Evolutionary conservation across 2,329 filamentous ascomycete species (phyloP).

Genomic region (Waltergamsia citrina): DNA sequence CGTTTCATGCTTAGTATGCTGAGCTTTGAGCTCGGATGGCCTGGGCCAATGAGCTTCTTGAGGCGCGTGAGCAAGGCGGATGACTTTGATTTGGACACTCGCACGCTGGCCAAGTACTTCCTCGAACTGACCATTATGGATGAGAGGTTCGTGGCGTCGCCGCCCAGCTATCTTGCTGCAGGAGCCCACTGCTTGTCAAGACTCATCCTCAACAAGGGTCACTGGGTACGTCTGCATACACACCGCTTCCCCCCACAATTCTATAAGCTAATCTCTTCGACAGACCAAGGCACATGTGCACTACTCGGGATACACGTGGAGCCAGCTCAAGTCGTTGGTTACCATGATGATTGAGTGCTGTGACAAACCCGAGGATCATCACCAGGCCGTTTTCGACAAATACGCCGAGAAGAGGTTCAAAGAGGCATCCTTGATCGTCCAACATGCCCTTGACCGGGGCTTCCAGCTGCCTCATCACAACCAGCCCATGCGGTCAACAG

Average conservation of each 20-base stretch:
- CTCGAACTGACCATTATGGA: conserved; percentile 96
- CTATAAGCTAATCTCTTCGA: not conserved
- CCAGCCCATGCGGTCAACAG: conserved; percentile 24
- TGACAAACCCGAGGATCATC: conserved; percentile 69
- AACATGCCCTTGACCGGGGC: conserved; percentile 58
- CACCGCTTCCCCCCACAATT: not conserved
- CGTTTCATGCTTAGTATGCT: conserved; percentile 98
- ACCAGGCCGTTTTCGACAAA: conserved; percentile 82
- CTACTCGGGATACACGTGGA: conserved; percentile 88
- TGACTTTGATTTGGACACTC: conserved; percentile 91
- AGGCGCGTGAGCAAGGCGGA: conserved; percentile 96
- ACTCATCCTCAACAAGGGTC: conserved; percentile 80
- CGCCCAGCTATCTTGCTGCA: conserved; percentile 83
- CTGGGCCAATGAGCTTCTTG: conserved; percentile 98
- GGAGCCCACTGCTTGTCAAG: conserved; percentile 88
- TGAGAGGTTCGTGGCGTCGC: conserved; percentile 86
- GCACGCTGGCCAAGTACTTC: conserved; percentile 96
- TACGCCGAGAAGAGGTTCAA: conserved; percentile 85
- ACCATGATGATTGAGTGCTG: conserved; percentile 81
- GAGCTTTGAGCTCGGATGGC: conserved; percentile 91
- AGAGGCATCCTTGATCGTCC: conserved; percentile 70
- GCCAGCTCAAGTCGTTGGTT: conserved; percentile 71
- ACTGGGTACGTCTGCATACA: conserved; percentile 63
- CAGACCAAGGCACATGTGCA: conserved; percentile 76
- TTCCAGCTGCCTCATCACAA: conserved; percentile 37